A percentile compares a stretch with the other conserved stretches of the same genome.
phyloP scores from a whole-genome alignment of 495 filamentous ascomycete species.

The Xylaria flabelliformis region DNA sequence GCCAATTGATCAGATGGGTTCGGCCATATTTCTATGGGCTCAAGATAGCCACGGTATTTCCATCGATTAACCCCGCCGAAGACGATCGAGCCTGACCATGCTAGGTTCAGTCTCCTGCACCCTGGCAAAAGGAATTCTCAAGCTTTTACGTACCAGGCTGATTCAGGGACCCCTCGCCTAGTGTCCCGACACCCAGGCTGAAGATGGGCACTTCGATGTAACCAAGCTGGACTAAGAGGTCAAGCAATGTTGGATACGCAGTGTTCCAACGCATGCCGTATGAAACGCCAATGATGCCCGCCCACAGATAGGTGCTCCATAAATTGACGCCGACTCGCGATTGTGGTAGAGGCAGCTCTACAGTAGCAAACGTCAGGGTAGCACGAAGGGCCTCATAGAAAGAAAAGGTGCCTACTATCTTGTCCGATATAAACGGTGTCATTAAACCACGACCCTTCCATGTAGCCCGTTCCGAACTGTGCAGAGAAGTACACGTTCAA shows the following conservation, averaged over 20 bases:
- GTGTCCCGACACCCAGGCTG: constrained; percentile 66
- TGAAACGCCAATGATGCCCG: constrained; percentile 50
- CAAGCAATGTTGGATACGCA: constrained; percentile 70
- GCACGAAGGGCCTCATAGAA: constrained; percentile 12
- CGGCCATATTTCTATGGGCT: constrained; percentile 51
- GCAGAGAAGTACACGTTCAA: constrained; percentile 45
- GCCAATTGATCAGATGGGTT: constrained; percentile 47
- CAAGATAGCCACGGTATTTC: constrained; percentile 51
- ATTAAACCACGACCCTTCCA: constrained; percentile 47
- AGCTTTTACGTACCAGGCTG: constrained; percentile 38
- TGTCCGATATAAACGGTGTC: constrained; percentile 46
- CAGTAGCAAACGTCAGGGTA: constrained; percentile 6
- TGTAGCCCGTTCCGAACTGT: constrained; percentile 50
- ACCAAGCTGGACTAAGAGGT: constrained; percentile 63
- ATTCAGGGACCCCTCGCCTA: constrained; percentile 28
- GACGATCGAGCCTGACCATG: constrained; percentile 37
- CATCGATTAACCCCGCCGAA: constrained; percentile 53
- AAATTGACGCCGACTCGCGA: constrained; percentile 46
- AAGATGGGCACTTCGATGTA: constrained; percentile 75
- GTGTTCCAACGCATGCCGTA: constrained; percentile 50
- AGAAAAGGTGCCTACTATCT: constrained; percentile 39
- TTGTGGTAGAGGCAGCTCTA: constrained; percentile 36
- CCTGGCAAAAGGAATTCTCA: neutral
- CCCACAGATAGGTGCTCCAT: constrained; percentile 51
- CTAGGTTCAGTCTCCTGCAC: neutral